Evolutionary conservation across 257 asterid genomes (phyloP).

Genomic region (Ilex asprella): DNA sequence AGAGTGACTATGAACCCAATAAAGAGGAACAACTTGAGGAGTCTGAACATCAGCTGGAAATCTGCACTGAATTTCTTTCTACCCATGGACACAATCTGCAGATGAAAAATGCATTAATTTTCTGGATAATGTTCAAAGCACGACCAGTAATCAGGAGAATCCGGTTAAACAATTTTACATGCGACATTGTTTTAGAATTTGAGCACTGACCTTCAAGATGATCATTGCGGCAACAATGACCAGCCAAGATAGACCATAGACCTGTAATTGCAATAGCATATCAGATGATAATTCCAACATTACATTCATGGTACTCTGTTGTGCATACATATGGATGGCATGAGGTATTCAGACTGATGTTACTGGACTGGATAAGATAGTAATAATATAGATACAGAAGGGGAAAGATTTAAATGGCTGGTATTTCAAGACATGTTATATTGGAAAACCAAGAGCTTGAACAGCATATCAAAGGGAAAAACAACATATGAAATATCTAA

Average conservation of each 20-base stretch:
- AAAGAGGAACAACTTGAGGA: constrained; percentile 83
- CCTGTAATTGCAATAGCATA: constrained; percentile 27
- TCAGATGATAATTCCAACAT: too few relatives aligned
- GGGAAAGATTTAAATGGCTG: too few relatives aligned
- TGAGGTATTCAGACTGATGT: too few relatives aligned
- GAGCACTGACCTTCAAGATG: constrained; percentile 59
- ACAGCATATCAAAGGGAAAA: too few relatives aligned
- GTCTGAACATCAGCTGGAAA: constrained; percentile 97
- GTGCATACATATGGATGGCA: too few relatives aligned
- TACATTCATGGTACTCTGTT: too few relatives aligned
- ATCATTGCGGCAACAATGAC: constrained; percentile 70
- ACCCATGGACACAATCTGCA: constrained; percentile 94
- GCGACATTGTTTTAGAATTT: too few relatives aligned
- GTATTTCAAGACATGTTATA: too few relatives aligned
- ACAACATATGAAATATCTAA: background rate
- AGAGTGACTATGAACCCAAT: constrained; percentile 80
- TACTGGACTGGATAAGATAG: background rate
- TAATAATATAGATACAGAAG: background rate
- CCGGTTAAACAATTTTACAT: too few relatives aligned
- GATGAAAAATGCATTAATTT: background rate
- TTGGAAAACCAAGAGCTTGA: background rate
- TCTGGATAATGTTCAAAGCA: too few relatives aligned
- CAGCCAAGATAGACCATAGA: constrained; percentile 95
- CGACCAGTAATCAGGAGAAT: too few relatives aligned
- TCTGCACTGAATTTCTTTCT: constrained; percentile 89